A percentile compares a stretch with the other conserved stretches of the same genome.
phyloP scores from a whole-genome alignment of 1,139 yeast species.

The Pneumocystis carinii region DNA sequence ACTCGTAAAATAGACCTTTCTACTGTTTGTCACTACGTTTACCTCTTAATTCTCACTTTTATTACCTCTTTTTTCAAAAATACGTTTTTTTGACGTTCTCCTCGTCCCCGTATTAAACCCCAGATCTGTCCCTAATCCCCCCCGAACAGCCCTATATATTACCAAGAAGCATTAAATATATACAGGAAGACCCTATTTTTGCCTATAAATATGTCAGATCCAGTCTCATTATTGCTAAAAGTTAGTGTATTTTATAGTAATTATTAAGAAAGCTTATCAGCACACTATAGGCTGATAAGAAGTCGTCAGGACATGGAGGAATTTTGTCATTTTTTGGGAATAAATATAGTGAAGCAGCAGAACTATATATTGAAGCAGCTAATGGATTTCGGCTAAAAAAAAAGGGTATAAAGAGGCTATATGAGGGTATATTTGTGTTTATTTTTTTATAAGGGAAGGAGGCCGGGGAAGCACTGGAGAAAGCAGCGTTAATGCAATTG shows the following conservation, averaged over 20 bases:
- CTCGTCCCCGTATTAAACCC: no score
- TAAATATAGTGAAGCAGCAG: conserved; percentile 82
- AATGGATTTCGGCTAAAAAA: conserved; percentile 66
- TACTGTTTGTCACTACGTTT: no score
- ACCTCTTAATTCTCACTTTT: no score
- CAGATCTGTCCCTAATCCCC: no score
- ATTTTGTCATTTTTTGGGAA: conserved; percentile 57
- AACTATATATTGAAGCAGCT: conserved; percentile 79
- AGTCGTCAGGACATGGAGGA: conserved; percentile 58
- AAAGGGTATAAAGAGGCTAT: no score
- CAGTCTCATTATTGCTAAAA: conserved; percentile 8
- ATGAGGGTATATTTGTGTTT: conserved; percentile 11
- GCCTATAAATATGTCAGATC: conserved; percentile 9
- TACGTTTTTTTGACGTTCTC: neutral
- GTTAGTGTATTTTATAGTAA: neutral
- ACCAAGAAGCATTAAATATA: neutral
- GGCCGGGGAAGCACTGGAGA: conserved; percentile 75
- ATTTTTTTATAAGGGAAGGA: conserved; percentile 26
- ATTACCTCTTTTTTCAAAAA: neutral
- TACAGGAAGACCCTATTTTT: neutral
- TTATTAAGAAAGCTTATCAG: neutral
- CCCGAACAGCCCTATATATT: no score
- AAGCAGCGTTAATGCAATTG: conserved; percentile 69
- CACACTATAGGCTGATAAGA: conserved; percentile 45
- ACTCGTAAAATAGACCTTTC: neutral